These are phyloP conservation scores for Phanerochaete sordida DNA, from an alignment of 768 basidiomycete genomes.

Conservation along the genomic window DNA sequence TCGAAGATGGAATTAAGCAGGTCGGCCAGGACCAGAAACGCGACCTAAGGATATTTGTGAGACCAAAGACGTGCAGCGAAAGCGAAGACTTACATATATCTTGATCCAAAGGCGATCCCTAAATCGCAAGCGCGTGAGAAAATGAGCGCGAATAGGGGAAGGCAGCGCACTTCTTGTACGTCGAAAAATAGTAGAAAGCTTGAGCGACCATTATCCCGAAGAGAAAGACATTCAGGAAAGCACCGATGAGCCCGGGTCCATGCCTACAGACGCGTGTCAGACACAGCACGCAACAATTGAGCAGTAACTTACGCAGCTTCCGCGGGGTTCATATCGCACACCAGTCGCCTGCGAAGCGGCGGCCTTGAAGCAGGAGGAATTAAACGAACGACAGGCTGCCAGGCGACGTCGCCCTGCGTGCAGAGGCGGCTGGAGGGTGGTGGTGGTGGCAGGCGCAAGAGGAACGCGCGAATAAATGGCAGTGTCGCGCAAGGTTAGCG, in stretches of 20 bases:
- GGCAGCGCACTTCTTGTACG: constrained; percentile 15
- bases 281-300: neutral
- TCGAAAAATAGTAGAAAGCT: constrained; percentile 25
- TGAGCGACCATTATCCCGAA: constrained; percentile 34
- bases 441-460: neutral
- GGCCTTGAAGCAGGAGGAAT: neutral
- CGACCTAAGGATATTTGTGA: constrained; percentile 14
- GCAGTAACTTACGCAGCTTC: constrained; percentile 1
- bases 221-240: constrained; percentile 31
- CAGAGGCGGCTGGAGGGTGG: neutral
- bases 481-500: neutral
- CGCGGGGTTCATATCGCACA: constrained; percentile 5
- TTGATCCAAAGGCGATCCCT: constrained; percentile 22
- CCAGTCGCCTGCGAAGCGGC: neutral
- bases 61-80: neutral
- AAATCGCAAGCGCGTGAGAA: neutral
- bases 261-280: constrained; percentile 20
- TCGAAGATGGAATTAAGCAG: constrained; percentile 19
- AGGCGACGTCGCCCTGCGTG: neutral
- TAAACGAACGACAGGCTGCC: neutral
- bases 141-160: neutral
- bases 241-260: constrained; percentile 34
- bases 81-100: constrained; percentile 14
- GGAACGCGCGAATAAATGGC: neutral
- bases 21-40: constrained; percentile 17